Base-by-base conservation (phyloP, 2,329 filamentous ascomycete species). In the Beauveria rudraprayagi region DNA sequence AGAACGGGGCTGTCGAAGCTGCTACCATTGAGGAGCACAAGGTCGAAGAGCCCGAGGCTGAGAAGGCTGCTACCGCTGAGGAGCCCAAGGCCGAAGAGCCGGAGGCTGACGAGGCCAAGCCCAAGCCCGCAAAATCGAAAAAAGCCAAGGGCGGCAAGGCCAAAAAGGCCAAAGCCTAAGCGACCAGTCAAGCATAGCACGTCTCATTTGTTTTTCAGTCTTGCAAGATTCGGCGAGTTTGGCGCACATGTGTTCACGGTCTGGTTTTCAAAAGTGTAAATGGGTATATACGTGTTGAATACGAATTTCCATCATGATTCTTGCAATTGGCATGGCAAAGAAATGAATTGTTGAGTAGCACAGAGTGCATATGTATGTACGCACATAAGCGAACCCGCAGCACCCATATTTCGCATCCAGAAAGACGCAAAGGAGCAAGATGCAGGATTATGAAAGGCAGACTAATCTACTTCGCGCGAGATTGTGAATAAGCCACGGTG, bases 341-440 rank as follows among this genome's bases (percentile, higher is more conserved):
- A 56, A 34, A 34, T 7, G 0, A 1, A n/a, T 34, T 22, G 28
- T 26, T 16, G n/a, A 37, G 30, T 19, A 57, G n/a, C 47, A 52
- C 14, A 44, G 10, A 19, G 22, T 43, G 56, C 17, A 54, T n/a
- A 48, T 34, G 50, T n/a, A 80, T 85, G 80, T 84, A 72, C 77
- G 81, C 82, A 73, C 81, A 82, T 81, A 85, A 76, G 82, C 82
- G 82, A 85, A 85, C 81, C 82, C 77, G 76, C 74, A 72, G 75
- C 77, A 76, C 78, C 77, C 78, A 75, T 73, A 65, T 41, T 44
- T 16, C n/a, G 37, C 34, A 40, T 19, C 37, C 16, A 40, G 26
- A 52, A 47, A 22, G 48, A 51, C 67, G 67, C 67, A 69, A 67
- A 69, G 69, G 69, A 77, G 78, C 75, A 76, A 74, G 76, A 73